Evolutionary conservation across 106 monocot species (phyloP), one percentile per base, ranked within the genome.

Genomic region (Agapanthus africanus): DNA sequence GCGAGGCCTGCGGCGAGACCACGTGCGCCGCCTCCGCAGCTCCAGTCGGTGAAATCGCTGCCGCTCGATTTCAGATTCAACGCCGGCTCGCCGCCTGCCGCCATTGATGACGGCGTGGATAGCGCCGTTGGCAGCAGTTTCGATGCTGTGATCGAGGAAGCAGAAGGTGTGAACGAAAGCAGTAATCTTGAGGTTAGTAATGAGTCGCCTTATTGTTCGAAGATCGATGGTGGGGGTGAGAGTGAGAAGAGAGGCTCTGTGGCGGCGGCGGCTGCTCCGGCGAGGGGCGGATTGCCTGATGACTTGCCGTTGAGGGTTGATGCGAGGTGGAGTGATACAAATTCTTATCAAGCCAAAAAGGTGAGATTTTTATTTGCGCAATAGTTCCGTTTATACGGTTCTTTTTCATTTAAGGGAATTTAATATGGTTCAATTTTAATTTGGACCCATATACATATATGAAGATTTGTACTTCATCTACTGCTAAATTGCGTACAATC

Each of bases 141-240:
- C 2, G 19, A 47, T 15, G 19, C 13, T 47, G 46, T 15, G 19
- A 19, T 15, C 3, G 46, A 47, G 19, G 46, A 47, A 47, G 2
- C 19, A 47, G 46, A 47, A 1, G 19, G 19, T 47, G 13, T 7
- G 19, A 47, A 47, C 19, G 46, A 7, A 47, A 27, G 38, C 23
- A 28, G 31, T 22, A 42, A 52, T 73, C 39, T 73, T 4, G 39
- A n/a, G 23, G 36, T 34, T 62, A 19, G 79, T 27, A 77, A 66
- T 18, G 88, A 92, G 16, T 92, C 91, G 35, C 91, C 91, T 0
- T 92, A 92, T 44, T 73, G 71, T 69, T 78, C 66, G 11, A 72
- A 64, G 49, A 44, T 4, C 16, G 28, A 28, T 27, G 54, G 68
- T 35, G 66, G 73, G 4, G 5, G 49, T 39, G 79, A 77, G 22